These are phyloP conservation scores for Phenoliferia sp. DNA, from an alignment of 1,284 basidiomycete genomes.

Conservation along the genomic window DNA sequence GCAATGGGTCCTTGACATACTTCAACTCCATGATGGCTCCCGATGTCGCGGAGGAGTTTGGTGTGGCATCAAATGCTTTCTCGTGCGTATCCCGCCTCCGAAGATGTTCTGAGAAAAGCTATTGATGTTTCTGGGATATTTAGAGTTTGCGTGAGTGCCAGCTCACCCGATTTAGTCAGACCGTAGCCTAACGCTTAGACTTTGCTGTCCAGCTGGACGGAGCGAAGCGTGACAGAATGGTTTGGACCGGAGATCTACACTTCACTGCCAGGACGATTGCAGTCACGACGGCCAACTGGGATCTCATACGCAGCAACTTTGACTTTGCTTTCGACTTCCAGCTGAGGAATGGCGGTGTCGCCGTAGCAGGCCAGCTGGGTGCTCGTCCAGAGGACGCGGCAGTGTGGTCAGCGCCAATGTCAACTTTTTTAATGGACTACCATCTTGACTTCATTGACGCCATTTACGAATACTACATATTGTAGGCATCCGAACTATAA, in stretches of 20 bases:
- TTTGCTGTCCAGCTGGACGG: background rate
- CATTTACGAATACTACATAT: background rate
- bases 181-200: background rate
- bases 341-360: background rate
- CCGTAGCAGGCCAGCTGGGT: background rate
- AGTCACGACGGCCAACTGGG: background rate
- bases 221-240: background rate
- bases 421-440: background rate
- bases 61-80: background rate
- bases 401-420: background rate
- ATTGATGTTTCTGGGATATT: no score
- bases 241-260: background rate
- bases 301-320: background rate
- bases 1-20: background rate
- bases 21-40: background rate
- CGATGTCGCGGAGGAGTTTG: background rate
- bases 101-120: no score
- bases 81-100: background rate
- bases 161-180: background rate
- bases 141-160: background rate
- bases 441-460: background rate
- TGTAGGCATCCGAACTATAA: background rate
- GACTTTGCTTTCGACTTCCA: background rate
- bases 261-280: background rate
- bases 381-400: background rate